A percentile compares a stretch with the other conserved stretches of the same genome.
These are phyloP conservation scores for Lachnellula subtilissima DNA, from an alignment of 2,329 filamentous ascomycete genomes.

Conservation along the genomic window DNA sequence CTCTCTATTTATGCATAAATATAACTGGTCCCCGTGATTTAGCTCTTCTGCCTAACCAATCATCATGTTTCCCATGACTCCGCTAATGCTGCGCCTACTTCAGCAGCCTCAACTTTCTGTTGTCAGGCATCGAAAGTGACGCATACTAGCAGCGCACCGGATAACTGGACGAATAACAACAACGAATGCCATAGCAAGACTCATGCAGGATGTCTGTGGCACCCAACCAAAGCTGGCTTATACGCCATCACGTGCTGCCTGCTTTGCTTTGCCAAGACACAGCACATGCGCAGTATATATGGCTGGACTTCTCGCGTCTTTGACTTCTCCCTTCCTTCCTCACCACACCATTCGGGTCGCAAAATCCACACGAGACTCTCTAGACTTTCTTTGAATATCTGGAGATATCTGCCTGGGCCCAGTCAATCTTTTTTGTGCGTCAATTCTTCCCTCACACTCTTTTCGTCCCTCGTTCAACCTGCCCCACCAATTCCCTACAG, in stretches of 20 bases:
- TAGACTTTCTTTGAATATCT: slow-evolving; percentile 33
- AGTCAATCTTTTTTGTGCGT: slow-evolving; percentile 35
- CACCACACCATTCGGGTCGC: slow-evolving; percentile 34
- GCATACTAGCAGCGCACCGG: background rate
- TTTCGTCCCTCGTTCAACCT: slow-evolving; percentile 32
- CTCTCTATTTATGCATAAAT: background rate
- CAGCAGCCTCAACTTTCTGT: background rate
- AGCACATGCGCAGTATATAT: slow-evolving; percentile 2
- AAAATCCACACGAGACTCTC: slow-evolving; percentile 32
- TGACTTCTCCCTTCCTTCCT: slow-evolving; percentile 20
- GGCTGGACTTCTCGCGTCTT: slow-evolving; percentile 9
- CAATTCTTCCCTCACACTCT: slow-evolving; percentile 30
- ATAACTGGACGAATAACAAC: background rate
- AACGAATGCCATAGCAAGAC: background rate
- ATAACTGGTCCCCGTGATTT: background rate
- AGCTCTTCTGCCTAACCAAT: background rate
- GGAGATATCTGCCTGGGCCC: slow-evolving; percentile 34
- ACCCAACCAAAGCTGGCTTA: background rate
- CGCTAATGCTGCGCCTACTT: background rate
- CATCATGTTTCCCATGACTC: background rate
- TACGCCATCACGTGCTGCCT: background rate
- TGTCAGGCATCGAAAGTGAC: background rate
- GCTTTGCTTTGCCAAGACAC: background rate
- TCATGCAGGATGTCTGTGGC: background rate
- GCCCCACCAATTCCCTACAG: slow-evolving; percentile 20